These are phyloP conservation scores for Xylariales sp. DNA, from an alignment of 2,329 filamentous ascomycete species.

Conservation along the genomic window DNA sequence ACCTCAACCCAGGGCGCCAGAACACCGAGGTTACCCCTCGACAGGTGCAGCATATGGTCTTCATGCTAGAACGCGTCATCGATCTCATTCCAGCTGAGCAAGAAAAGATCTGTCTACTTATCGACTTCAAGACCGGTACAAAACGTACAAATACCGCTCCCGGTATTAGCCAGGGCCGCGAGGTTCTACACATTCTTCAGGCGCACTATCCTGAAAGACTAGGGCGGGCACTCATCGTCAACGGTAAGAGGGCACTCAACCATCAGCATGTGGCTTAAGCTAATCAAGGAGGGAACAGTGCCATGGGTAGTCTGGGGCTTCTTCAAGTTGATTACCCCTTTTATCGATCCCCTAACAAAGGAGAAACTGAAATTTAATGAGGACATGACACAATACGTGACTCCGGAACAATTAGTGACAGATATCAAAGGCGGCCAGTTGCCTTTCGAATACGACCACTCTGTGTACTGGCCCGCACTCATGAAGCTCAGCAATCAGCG, in stretches of 20 bases:
- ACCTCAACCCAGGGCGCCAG: constrained; percentile 88
- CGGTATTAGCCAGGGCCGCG: constrained; percentile 78
- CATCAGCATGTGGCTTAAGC: constrained; percentile 1
- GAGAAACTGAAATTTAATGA: constrained; percentile 99
- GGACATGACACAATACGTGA: constrained; percentile 84
- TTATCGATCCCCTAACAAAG: constrained; percentile 93
- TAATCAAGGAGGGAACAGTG: constrained; percentile 61
- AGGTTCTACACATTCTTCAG: constrained; percentile 91
- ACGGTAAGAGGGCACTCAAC: constrained; percentile 67
- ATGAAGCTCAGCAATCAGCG: constrained; percentile 75
- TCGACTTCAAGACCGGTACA: constrained; percentile 89
- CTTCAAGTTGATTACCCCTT: constrained; percentile 95
- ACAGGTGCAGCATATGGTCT: constrained; percentile 94
- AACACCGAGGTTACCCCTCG: constrained; percentile 89
- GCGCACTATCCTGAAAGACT: constrained; percentile 95
- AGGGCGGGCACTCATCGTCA: constrained; percentile 88
- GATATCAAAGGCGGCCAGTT: constrained; percentile 79
- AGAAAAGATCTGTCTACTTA: constrained; percentile 86
- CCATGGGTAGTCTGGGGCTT: constrained; percentile 93
- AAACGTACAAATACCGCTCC: constrained; percentile 76
- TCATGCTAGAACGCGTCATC: constrained; percentile 91
- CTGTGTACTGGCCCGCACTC: constrained; percentile 88
- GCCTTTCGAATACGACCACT: constrained; percentile 92
- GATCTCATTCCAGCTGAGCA: constrained; percentile 89
- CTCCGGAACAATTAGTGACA: constrained; percentile 83